Percentiles rank a stretch among this genome's conserved stretches.
phyloP scores from a whole-genome alignment of 345 rosid species.

The Clarkia xantiana region DNA sequence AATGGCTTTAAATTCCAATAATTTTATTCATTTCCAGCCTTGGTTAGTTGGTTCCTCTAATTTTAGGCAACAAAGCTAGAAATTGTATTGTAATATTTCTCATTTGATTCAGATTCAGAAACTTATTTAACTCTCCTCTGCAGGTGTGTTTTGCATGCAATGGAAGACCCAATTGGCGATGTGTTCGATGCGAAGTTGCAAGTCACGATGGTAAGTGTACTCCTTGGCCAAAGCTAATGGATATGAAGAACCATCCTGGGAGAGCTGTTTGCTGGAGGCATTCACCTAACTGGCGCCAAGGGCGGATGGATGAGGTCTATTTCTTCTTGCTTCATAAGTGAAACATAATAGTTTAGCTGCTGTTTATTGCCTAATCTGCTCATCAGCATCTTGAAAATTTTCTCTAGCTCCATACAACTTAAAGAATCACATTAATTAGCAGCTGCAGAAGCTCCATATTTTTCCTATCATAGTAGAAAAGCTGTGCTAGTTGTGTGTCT shows the following conservation, averaged over 20 bases:
- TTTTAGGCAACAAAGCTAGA: too few species aligned
- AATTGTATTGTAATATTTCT: too few species aligned
- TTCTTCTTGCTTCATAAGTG: constrained; percentile 33
- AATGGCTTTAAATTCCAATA: too few species aligned
- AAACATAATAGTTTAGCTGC: background rate
- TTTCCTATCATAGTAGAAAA: too few species aligned
- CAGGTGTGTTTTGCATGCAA: constrained; percentile 79
- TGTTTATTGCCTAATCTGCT: background rate
- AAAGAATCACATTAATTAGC: too few species aligned
- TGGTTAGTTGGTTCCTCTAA: too few species aligned
- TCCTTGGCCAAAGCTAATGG: constrained; percentile 63
- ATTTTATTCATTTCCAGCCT: too few species aligned
- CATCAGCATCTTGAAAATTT: background rate
- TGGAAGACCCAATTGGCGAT: constrained; percentile 51
- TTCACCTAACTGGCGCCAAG: constrained; percentile 42
- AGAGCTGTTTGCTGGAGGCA: constrained; percentile 90
- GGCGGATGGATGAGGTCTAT: constrained; percentile 53
- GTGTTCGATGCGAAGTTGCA: constrained; percentile 51
- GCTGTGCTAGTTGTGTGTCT: too few species aligned
- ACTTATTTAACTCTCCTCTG: constrained; percentile 5
- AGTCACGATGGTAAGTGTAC: constrained; percentile 59
- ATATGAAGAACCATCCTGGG: constrained; percentile 41
- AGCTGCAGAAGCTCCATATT: too few species aligned
- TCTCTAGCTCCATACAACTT: background rate
- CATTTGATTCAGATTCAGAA: too few species aligned